Percentiles rank a stretch among this genome's conserved stretches.
phyloP scores from a whole-genome alignment of 805 yeast species.

The Wickerhamiella kurtzmanii region DNA sequence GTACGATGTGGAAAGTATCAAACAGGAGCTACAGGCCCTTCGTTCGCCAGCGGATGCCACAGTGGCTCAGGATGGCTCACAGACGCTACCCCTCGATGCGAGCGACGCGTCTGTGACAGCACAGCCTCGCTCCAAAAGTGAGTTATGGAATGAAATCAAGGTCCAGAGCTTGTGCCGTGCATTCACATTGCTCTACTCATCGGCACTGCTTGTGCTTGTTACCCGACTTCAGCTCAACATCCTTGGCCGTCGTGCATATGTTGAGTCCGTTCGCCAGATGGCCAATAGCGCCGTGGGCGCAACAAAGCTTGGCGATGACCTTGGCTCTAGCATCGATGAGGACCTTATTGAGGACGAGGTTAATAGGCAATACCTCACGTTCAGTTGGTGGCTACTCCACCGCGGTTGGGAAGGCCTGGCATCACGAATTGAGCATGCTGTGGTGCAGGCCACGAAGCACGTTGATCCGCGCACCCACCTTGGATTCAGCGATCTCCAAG shows the following conservation, averaged over 20 bases:
- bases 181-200: constrained; percentile 54
- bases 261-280: constrained; percentile 54
- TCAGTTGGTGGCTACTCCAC: constrained; percentile 89
- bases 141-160: constrained; percentile 77
- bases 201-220: constrained; percentile 57
- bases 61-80: not conserved
- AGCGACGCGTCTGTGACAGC: constrained; percentile 11
- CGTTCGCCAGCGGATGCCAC: constrained; percentile 22
- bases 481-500: constrained; percentile 43
- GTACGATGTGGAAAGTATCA: constrained; percentile 60
- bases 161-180: constrained; percentile 59
- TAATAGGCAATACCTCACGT: constrained; percentile 68
- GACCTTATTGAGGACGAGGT: constrained; percentile 26
- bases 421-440: constrained; percentile 40
- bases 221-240: constrained; percentile 80
- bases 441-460: constrained; percentile 45
- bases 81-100: not conserved
- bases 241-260: constrained; percentile 72
- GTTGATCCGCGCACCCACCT: constrained; percentile 65
- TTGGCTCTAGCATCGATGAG: constrained; percentile 11
- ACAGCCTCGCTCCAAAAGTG: too few species aligned
- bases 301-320: constrained; percentile 33
- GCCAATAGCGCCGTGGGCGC: not conserved
- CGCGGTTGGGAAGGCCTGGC: constrained; percentile 62
- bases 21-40: constrained; percentile 53